Percentiles rank a stretch among this genome's conserved stretches.
These are phyloP conservation scores for Rhizomucor pusillus DNA, from an alignment of 371 early-diverging fungal species.

Conservation along the genomic window DNA sequence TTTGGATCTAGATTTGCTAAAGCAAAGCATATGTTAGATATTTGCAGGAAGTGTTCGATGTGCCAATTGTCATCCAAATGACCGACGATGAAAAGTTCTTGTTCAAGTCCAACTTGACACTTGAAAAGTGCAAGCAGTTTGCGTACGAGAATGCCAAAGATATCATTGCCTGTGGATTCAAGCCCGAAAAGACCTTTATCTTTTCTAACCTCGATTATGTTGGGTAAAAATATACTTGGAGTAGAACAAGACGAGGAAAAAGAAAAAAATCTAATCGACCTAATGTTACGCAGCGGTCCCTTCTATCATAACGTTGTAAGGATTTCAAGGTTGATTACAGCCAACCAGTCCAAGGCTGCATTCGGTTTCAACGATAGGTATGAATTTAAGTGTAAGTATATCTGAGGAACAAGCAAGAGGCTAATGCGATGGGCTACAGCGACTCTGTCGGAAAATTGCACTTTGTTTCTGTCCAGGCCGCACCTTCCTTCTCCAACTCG, in stretches of 20 bases:
- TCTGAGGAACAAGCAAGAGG: too few relatives aligned
- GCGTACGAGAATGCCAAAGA: slow-evolving; percentile 93
- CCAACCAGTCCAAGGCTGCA: slow-evolving; percentile 79
- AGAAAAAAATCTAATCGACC: neutral
- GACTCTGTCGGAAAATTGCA: slow-evolving; percentile 91
- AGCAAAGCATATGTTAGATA: slow-evolving; percentile 53
- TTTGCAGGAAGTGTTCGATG: slow-evolving; percentile 97
- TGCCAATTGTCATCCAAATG: slow-evolving; percentile 97
- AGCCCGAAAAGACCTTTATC: slow-evolving; percentile 98
- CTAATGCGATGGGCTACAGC: slow-evolving; percentile 32
- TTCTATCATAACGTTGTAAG: slow-evolving; percentile 93
- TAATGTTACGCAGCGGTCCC: slow-evolving; percentile 52
- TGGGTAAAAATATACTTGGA: slow-evolving; percentile 53
- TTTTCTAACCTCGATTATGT: slow-evolving; percentile 95
- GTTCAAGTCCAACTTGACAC: slow-evolving; percentile 89
- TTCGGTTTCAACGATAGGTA: slow-evolving; percentile 91
- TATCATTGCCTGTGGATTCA: slow-evolving; percentile 98
- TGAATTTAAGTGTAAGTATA: slow-evolving; percentile 2
- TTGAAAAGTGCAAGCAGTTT: slow-evolving; percentile 85
- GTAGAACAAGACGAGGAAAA: slow-evolving; percentile 10
- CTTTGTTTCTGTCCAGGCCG: slow-evolving; percentile 92
- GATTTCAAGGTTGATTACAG: slow-evolving; percentile 86
- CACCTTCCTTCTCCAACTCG: slow-evolving; percentile 93
- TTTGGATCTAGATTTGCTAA: neutral
- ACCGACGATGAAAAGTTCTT: slow-evolving; percentile 99